Conservation (phyloP, 805 yeast genomes). For the Yarrowia sp. region DNA sequence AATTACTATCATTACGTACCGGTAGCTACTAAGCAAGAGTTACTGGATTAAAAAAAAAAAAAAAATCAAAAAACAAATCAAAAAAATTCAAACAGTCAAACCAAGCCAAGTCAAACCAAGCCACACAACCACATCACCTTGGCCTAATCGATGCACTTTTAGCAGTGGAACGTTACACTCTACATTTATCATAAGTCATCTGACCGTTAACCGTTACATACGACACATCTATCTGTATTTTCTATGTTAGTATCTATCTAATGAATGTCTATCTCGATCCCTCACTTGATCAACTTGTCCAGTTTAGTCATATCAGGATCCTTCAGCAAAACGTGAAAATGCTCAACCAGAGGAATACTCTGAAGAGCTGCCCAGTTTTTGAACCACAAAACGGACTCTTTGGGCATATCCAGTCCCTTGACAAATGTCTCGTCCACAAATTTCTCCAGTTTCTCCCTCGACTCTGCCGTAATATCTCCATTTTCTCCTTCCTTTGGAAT, state of each 20-base stretch:
- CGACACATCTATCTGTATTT: neutral
- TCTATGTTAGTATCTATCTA: neutral
- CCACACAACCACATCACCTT: too few relatives aligned
- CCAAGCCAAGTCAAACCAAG: too few relatives aligned
- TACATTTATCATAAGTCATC: too few relatives aligned
- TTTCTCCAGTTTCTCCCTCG: conserved; percentile 51
- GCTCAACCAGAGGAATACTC: conserved; percentile 62
- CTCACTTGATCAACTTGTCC: neutral
- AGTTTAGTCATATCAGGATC: conserved; percentile 15
- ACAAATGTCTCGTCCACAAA: conserved; percentile 56
- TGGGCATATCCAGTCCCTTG: conserved; percentile 50
- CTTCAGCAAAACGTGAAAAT: conserved; percentile 57
- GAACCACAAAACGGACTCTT: conserved; percentile 59
- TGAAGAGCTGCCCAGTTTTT: conserved; percentile 64
- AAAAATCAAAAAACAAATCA: too few relatives aligned
- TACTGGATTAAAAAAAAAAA: too few relatives aligned
- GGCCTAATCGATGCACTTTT: too few relatives aligned
- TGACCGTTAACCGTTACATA: too few relatives aligned
- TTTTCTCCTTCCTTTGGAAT: conserved; percentile 54
- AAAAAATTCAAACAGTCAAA: too few relatives aligned
- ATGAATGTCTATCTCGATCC: neutral
- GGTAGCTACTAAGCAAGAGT: too few relatives aligned
- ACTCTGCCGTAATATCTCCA: conserved; percentile 55
- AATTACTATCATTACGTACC: too few relatives aligned
- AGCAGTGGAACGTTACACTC: too few relatives aligned